Evolutionary conservation across 345 rosid genomes (phyloP).

Genomic region (Jatropha curcas): DNA sequence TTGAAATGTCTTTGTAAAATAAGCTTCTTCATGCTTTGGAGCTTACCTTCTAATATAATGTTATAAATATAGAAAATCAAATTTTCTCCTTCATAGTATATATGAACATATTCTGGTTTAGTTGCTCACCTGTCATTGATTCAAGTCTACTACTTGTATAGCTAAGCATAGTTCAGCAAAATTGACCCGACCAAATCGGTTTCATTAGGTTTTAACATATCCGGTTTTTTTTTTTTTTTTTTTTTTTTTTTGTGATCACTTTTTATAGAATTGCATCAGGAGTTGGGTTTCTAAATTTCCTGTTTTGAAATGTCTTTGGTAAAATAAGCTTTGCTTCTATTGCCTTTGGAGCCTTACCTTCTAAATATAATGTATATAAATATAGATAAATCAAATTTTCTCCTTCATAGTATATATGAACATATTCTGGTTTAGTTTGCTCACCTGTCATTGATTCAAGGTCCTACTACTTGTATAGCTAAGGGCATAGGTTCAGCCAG

Average conservation of each 20-base stretch:
- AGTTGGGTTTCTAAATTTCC: neutral
- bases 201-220: slow-evolving; percentile 12
- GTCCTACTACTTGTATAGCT: neutral
- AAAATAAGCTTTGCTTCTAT: slow-evolving; percentile 16
- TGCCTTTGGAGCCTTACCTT: neutral
- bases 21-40: slow-evolving; percentile 12
- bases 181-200: no score
- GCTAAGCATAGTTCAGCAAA: no score
- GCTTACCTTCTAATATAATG: neutral
- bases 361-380: neutral
- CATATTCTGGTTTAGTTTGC: no score
- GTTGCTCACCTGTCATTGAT: neutral
- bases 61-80: neutral
- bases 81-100: neutral
- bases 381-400: neutral
- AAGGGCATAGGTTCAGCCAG: no score
- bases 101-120: no score
- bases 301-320: neutral
- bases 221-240: no score
- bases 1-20: slow-evolving; percentile 3
- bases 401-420: neutral
- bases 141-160: neutral
- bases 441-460: neutral
- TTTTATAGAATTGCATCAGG: slow-evolving; percentile 34
- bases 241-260: slow-evolving; percentile 26